Base-by-base conservation (phyloP, 495 filamentous ascomycete species). In the Cetradonia linearis region DNA sequence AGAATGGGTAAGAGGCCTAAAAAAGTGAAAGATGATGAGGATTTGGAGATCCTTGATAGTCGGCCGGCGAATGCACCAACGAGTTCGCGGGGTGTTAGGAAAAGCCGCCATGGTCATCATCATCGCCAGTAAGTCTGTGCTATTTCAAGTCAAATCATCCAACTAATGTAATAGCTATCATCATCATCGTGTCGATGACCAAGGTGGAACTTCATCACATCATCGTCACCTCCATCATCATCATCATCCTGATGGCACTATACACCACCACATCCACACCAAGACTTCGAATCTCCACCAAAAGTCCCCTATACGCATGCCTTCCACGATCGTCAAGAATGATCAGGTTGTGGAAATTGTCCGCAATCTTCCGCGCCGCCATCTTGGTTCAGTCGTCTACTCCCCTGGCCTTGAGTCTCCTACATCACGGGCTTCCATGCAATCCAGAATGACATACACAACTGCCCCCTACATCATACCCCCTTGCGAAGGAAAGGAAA, bases 401-500 rank as follows among this genome's bases (percentile, higher is more conserved):
- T 76, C 74, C 33, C 75, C 74, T 71, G 61, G 80, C 69, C 40
- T 73, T 74, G 50, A 61, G 11, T 20, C 28, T 48, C 40, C 33
- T 1, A 49, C 40, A 44, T 53, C 55, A 44, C 34, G n/a, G 23
- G 11, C 14, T 18, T 73, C 71, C 27, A 78, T 69, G 55, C 72
- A 48, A 18, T 42, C 59, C 5, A 57, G 50, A 25, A 73, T 79
- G 31, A 74, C 75, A 67, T 78, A 76, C 62, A 86, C 82, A 67
- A 82, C 80, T 65, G 83, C 82, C 36, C 92, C 81, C 70, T 81
- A 78, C 38, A 86, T 80, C 20, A 88, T 79, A 8, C 88, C 91
- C 4, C 73, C 82, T 11, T 94, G 93, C 65, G 83, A 89, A 64
- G 83, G 81, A 27, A 87, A 88, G 44, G 87, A 90, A 64, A 97